phyloP scores from a whole-genome alignment of 306 rosid genomes.

The Pyrus communis region DNA sequence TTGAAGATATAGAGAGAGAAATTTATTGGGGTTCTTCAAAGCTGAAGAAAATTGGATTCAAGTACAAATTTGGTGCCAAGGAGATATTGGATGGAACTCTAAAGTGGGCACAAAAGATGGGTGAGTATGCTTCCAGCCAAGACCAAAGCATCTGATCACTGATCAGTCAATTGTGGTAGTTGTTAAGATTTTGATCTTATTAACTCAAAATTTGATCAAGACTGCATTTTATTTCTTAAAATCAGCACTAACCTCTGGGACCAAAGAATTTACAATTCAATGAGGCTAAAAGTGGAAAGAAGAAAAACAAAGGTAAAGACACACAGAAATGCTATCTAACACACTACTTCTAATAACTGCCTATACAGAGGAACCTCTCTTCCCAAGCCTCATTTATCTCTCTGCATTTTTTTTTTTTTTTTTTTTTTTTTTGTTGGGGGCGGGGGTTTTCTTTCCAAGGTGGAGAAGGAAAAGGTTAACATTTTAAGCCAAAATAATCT shows the following conservation, averaged over 20 bases:
- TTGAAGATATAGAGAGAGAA: slow-evolving; percentile 9
- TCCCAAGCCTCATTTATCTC: background rate
- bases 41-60: slow-evolving; percentile 13
- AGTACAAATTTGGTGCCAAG: slow-evolving; percentile 14
- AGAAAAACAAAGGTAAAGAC: background rate
- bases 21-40: slow-evolving; percentile 10
- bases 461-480: background rate
- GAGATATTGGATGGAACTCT: slow-evolving; percentile 22
- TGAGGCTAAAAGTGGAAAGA: background rate
- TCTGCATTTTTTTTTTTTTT: too few relatives aligned
- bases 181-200: background rate
- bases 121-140: background rate
- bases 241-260: background rate
- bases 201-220: background rate
- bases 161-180: background rate
- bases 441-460: background rate
- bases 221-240: slow-evolving; percentile 3
- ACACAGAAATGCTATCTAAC: background rate
- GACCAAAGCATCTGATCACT: background rate
- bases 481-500: slow-evolving; percentile 25
- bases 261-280: background rate
- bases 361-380: slow-evolving; percentile 10
- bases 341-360: slow-evolving; percentile 6
- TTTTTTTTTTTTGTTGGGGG: too few relatives aligned
- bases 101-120: background rate